phyloP scores from a whole-genome alignment of 108 stramenopile species.

The Bacterosira constricta region DNA sequence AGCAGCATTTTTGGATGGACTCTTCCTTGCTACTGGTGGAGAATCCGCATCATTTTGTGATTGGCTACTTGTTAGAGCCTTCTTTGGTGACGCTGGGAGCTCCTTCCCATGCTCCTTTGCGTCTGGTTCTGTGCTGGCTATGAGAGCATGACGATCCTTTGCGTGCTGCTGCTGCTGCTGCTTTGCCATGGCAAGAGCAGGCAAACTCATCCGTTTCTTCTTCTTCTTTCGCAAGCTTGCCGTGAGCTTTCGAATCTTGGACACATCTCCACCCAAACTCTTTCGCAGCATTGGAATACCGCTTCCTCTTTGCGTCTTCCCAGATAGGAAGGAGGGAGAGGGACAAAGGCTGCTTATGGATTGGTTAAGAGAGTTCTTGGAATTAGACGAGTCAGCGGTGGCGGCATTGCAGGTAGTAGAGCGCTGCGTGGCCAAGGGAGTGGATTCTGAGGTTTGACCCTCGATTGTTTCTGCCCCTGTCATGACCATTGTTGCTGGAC shows the following conservation, averaged over 20 bases:
- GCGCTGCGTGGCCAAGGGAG: not conserved
- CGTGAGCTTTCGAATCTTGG: constrained; percentile 42
- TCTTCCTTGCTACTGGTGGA: constrained; percentile 17
- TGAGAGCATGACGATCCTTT: not conserved
- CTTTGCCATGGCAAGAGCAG: constrained; percentile 6
- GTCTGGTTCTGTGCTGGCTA: not conserved
- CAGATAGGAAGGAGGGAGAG: constrained; percentile 39
- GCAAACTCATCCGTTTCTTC: constrained; percentile 25
- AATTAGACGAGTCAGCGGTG: not conserved
- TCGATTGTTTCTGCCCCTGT: not conserved
- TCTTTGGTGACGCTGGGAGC: not conserved
- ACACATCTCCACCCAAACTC: constrained; percentile 34
- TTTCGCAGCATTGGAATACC: constrained; percentile 12
- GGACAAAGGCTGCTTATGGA: constrained; percentile 28
- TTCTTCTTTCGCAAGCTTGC: constrained; percentile 39
- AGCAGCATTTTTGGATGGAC: not conserved
- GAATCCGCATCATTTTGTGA: constrained; percentile 12
- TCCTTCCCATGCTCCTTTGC: not conserved
- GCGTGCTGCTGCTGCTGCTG: not conserved
- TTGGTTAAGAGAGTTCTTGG: not conserved
- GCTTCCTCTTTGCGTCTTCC: constrained; percentile 24
- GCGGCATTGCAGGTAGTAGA: not conserved
- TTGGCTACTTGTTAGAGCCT: not conserved
- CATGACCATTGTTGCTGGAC: not conserved
- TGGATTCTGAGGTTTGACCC: not conserved